Conservation (phyloP, 2,329 filamentous ascomycete genomes). For the Aspergillus viridinutans region DNA sequence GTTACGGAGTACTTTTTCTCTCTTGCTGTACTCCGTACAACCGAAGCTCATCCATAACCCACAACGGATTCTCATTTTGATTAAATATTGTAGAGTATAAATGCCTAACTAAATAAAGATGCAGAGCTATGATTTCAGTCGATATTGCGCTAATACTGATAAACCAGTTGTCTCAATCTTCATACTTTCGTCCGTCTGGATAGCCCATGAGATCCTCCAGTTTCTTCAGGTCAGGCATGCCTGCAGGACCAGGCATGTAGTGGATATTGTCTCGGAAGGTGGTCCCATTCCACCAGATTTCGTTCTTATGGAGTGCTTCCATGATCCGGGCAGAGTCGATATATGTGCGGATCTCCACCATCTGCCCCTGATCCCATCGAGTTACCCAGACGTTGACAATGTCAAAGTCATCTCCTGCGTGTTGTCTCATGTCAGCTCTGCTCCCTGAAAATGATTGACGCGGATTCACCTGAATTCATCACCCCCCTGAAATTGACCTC, state of each 20-base stretch:
- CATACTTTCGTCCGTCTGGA: constrained; percentile 25
- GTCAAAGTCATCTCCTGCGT: constrained; percentile 25
- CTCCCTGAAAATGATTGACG: not conserved
- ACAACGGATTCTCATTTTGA: not conserved
- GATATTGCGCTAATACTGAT: not conserved
- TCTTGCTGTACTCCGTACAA: no score
- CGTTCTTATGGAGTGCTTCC: constrained; percentile 28
- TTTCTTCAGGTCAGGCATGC: constrained; percentile 27
- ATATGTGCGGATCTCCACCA: constrained; percentile 33
- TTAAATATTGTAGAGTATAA: not conserved
- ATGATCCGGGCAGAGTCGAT: constrained; percentile 27
- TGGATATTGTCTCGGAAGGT: constrained; percentile 24
- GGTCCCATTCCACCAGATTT: constrained; percentile 31
- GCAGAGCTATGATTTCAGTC: not conserved
- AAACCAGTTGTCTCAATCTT: constrained; percentile 6
- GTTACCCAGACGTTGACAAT: constrained; percentile 34
- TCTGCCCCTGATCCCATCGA: constrained; percentile 27
- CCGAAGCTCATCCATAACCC: not conserved
- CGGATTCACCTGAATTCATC: constrained; percentile 29
- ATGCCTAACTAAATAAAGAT: not conserved
- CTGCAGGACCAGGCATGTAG: constrained; percentile 31
- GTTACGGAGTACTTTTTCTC: not conserved
- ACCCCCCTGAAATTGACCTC: constrained; percentile 29
- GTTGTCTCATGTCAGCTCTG: not conserved
- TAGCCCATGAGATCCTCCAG: constrained; percentile 25